Evolutionary conservation across 345 rosid species (phyloP).

Genomic region (Balakata baccata): DNA sequence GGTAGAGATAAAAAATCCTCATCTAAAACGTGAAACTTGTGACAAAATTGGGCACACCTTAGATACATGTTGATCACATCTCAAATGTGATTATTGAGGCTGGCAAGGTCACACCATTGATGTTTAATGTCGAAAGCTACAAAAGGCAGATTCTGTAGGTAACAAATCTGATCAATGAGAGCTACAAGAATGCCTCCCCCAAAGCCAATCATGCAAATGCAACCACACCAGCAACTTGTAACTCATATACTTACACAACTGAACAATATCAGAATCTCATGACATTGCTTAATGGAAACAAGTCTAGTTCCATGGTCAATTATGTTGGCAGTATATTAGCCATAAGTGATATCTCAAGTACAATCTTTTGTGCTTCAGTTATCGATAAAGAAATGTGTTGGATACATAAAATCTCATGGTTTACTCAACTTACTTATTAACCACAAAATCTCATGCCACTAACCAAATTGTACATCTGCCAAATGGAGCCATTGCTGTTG

Average conservation of each 20-base stretch:
- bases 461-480: not conserved
- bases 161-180: not conserved
- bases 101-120: not conserved
- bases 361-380: not conserved
- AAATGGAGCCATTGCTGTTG: not conserved
- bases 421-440: not conserved
- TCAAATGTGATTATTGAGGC: constrained; percentile 1
- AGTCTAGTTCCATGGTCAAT: constrained; percentile 1
- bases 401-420: constrained; percentile 13
- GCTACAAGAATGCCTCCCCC: not conserved
- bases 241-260: not conserved
- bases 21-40: not conserved
- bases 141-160: not conserved
- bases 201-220: not conserved
- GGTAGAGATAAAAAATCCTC: not conserved
- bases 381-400: not conserved
- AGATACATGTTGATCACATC: not conserved
- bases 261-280: constrained; percentile 1
- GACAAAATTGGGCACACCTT: constrained; percentile 2
- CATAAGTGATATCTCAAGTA: not conserved
- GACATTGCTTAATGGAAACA: not conserved
- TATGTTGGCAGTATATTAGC: not conserved
- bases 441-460: not conserved
- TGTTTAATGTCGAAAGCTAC: not conserved
- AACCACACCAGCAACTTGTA: not conserved